Evolutionary conservation across 345 rosid genomes (phyloP), one percentile per base, ranked within the genome.

Genomic region (Cardamine chenopodiifolia): DNA sequence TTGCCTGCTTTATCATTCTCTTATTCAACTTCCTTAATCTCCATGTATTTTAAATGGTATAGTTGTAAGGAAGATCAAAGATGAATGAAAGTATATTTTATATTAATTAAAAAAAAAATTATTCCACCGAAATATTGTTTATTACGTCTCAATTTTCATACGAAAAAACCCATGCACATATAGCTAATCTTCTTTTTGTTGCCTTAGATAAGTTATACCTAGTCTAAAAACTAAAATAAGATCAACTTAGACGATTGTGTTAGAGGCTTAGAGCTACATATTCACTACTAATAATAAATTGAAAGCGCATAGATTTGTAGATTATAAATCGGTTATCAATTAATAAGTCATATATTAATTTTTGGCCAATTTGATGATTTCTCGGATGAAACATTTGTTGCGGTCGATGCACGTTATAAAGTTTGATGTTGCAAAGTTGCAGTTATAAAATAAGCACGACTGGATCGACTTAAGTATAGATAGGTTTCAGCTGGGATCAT

Each of bases 111-210:
- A n/a, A n/a, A n/a, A n/a, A n/a, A n/a, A n/a, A n/a, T n/a, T 26
- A 67, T 15, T 53, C 61, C 50, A 34, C 49, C 39, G 62, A 44
- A 14, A 42, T 14, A 42, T 14, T 3, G 2, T 42, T 42, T 42
- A 15, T 42, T 65, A 62, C 68, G 23, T 44, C 47, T 63, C 37
- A 25, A 5, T 18, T 34, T 18, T 18, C 34, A 62, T 62, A 62
- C 14, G 22, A 7, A 39, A 35, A 37, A 37, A 37, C 11, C 42
- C 13, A 37, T 11, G 14, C 44, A 37, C 14, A 37, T 4, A 37
- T 11, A 37, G 8, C 8, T 39, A 39, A 39, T 12, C 44, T 39
- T 39, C 15, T 4, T 4, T 9, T 39, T 39, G 44, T 39, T 6
- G 44, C 44, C 15, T 39, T 11, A 12, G 3, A 35, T 11, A 37